phyloP scores from a whole-genome alignment of 1,139 yeast species.

The Pichia sp. region DNA sequence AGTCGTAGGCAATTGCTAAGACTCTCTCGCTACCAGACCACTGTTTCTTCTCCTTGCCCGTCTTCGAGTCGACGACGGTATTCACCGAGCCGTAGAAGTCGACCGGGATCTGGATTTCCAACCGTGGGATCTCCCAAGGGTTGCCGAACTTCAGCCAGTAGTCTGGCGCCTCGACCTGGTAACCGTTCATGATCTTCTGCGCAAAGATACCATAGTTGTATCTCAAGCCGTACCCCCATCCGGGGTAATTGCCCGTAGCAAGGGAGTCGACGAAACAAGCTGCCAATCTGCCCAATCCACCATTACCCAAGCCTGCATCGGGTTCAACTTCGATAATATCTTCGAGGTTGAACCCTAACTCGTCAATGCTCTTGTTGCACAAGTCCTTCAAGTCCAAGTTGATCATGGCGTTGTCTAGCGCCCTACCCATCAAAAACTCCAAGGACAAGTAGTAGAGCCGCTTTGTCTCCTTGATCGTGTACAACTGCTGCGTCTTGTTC shows the following conservation, averaged over 20 bases:
- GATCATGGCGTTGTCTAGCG: slow-evolving; percentile 89
- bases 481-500: slow-evolving; percentile 91
- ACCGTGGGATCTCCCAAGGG: slow-evolving; percentile 90
- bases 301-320: slow-evolving; percentile 93
- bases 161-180: slow-evolving; percentile 92
- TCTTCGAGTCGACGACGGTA: slow-evolving; percentile 45
- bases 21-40: slow-evolving; percentile 93
- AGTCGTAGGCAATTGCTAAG: slow-evolving; percentile 87
- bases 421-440: slow-evolving; percentile 93
- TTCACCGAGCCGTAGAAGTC: slow-evolving; percentile 82
- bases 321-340: slow-evolving; percentile 84
- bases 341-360: slow-evolving; percentile 83
- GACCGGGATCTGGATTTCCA: slow-evolving; percentile 87
- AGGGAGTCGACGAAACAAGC: slow-evolving; percentile 92
- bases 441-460: slow-evolving; percentile 82
- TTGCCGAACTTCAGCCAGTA: slow-evolving; percentile 85
- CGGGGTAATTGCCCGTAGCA: slow-evolving; percentile 82
- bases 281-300: slow-evolving; percentile 92
- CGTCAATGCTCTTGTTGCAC: slow-evolving; percentile 55
- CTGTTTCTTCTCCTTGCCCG: slow-evolving; percentile 48
- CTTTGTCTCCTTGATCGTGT: slow-evolving; percentile 80
- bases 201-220: slow-evolving; percentile 92
- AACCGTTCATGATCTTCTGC: slow-evolving; percentile 86
- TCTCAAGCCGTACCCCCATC: slow-evolving; percentile 95
- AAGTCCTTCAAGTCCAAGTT: slow-evolving; percentile 51